Conservation (phyloP, 1,139 yeast species). For the Diutina mesorugosa region DNA sequence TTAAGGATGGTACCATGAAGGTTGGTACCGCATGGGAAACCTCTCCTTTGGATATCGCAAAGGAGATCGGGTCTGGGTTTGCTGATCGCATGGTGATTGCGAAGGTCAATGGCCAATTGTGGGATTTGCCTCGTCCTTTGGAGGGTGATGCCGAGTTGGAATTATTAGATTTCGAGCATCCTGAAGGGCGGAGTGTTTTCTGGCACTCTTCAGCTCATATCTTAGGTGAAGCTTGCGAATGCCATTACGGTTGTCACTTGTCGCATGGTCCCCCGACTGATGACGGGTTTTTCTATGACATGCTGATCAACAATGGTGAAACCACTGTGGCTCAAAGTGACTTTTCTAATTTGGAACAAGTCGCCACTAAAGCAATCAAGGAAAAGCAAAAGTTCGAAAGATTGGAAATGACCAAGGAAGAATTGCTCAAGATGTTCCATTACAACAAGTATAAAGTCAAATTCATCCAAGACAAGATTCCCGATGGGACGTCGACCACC, state of each 20-base stretch:
- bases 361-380: constrained; percentile 84
- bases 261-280: constrained; percentile 91
- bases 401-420: constrained; percentile 83
- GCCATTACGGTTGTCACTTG: constrained; percentile 89
- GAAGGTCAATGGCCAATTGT: constrained; percentile 72
- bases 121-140: constrained; percentile 95
- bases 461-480: constrained; percentile 76
- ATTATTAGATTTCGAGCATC: constrained; percentile 53
- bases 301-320: constrained; percentile 75
- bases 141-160: constrained; percentile 64
- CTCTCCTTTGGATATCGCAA: constrained; percentile 77
- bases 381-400: constrained; percentile 96
- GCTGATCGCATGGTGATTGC: constrained; percentile 81
- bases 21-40: constrained; percentile 85
- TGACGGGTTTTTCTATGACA: constrained; percentile 96
- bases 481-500: constrained; percentile 93
- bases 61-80: constrained; percentile 70
- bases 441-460: constrained; percentile 94
- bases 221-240: constrained; percentile 96
- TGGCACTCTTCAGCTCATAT: constrained; percentile 99
- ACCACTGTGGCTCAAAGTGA: constrained; percentile 67
- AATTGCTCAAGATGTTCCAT: constrained; percentile 81
- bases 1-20: constrained; percentile 75
- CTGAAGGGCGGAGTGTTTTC: constrained; percentile 90
- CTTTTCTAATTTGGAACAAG: constrained; percentile 73